Conservation (phyloP, 345 rosid species). For the Boechera stricta region DNA sequence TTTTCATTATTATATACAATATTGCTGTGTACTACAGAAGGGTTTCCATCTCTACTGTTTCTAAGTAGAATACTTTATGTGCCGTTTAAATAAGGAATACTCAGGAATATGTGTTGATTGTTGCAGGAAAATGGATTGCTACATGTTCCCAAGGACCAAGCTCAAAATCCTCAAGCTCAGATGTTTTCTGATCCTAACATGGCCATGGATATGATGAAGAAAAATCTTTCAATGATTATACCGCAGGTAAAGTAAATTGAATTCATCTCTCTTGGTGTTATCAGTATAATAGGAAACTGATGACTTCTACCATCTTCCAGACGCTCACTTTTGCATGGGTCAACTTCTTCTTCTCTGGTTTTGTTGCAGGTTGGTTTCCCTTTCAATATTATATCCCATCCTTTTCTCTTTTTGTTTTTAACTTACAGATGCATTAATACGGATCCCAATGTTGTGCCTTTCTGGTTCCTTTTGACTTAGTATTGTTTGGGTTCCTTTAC, state of each 20-base stretch:
- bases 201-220: slow-evolving; percentile 99
- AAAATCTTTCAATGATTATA: slow-evolving; percentile 93
- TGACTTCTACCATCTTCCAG: slow-evolving; percentile 50
- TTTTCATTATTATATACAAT: neutral
- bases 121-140: slow-evolving; percentile 88
- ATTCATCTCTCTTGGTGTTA: slow-evolving; percentile 8
- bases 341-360: slow-evolving; percentile 99
- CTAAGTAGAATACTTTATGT: slow-evolving; percentile 11
- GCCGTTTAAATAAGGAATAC: neutral
- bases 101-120: neutral
- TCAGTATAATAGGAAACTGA: slow-evolving; percentile 25
- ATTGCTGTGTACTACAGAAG: neutral
- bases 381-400: neutral
- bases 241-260: slow-evolving; percentile 69
- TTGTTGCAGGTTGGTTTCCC: slow-evolving; percentile 80
- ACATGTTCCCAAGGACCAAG: slow-evolving; percentile 80
- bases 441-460: neutral
- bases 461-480: neutral
- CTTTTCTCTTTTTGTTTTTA: neutral
- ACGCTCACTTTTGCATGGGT: slow-evolving; percentile 98
- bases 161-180: slow-evolving; percentile 84
- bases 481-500: neutral
- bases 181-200: slow-evolving; percentile 99
- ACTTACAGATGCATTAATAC: neutral
- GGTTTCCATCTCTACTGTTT: neutral